Evolutionary conservation across 2,329 filamentous ascomycete species (phyloP).

Genomic region (Sporothrix mexicana): DNA sequence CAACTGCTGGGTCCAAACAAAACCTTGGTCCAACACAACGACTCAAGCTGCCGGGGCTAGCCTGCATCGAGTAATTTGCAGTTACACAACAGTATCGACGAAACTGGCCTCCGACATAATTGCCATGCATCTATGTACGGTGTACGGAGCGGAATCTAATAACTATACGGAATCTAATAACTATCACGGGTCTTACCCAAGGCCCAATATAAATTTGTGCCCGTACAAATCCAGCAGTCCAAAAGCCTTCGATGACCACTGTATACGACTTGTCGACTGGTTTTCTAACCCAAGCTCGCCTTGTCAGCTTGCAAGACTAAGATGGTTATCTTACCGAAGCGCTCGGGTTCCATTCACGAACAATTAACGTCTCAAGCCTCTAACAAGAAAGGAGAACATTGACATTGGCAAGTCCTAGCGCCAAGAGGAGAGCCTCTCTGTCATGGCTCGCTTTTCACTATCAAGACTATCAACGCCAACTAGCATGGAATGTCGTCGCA

Average conservation of each 20-base stretch:
- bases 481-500: not conserved
- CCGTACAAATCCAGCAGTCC: not conserved
- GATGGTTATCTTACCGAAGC: not conserved
- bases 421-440: not conserved
- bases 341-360: not conserved
- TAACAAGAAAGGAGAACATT: not conserved
- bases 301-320: not conserved
- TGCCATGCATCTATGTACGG: not conserved
- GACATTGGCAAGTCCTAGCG: slow-evolving; percentile 8
- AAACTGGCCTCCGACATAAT: not conserved
- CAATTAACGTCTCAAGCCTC: slow-evolving; percentile 1
- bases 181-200: no score
- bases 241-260: no score
- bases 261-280: not conserved
- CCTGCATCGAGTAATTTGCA: slow-evolving; percentile 7
- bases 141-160: not conserved
- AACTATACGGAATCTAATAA: not conserved
- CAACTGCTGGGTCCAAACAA: not conserved
- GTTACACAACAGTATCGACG: not conserved
- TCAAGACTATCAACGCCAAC: not conserved
- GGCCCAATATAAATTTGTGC: not conserved
- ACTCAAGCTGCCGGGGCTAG: not conserved
- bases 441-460: no score
- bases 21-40: not conserved
- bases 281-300: not conserved